Evolutionary conservation across 2,329 filamentous ascomycete species (phyloP), one percentile per base, ranked within the genome.

Genomic region (Fonsecaea erecta): DNA sequence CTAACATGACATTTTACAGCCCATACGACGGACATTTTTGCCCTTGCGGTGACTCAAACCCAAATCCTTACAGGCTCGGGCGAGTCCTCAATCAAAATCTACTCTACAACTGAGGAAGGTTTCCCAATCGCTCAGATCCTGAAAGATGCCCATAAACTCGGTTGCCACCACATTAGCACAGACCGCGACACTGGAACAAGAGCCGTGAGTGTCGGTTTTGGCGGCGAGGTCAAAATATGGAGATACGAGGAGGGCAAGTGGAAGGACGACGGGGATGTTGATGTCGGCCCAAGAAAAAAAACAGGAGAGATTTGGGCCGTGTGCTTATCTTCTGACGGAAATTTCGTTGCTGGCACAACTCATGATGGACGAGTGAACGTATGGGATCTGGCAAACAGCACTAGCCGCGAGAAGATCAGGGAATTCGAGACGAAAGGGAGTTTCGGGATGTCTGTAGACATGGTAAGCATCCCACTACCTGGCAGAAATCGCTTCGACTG

Each of bases 361-460:
- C 90, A 93, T 73, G 91, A 96, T 75, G 95, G 95, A 2, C 87
- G 90, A 61, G 88, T 98, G 74, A 93, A 93, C 72, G 90, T 98
- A 46, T 98, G 93, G 92, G 89, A 96, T 74, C 74, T 80, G 55
- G 82, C 79, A 12, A 79, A 81, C 40, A 26, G 21, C 28, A 28
- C 18, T 32, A 77, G 77, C 3, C 82, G 85, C 40, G 80, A 84
- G 62, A 91, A 90, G 78, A 88, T 95, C 66, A 84, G 88, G 57
- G 88, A 93, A 73, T 97, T 95, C 74, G 93, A 97, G 80, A 97
- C 94, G 1, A 92, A 94, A 71, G 93, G 93, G 14, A 94, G 90
- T 77, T 98, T 97, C 79, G 94, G 93, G 40, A 87, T 95, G 80
- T 90, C 90, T 73, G 88, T 99, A 67, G 93, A 95, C 76, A 79